Evolutionary conservation across 1,139 yeast genomes (phyloP).

Genomic region (Zygosaccharomyces sapae): DNA sequence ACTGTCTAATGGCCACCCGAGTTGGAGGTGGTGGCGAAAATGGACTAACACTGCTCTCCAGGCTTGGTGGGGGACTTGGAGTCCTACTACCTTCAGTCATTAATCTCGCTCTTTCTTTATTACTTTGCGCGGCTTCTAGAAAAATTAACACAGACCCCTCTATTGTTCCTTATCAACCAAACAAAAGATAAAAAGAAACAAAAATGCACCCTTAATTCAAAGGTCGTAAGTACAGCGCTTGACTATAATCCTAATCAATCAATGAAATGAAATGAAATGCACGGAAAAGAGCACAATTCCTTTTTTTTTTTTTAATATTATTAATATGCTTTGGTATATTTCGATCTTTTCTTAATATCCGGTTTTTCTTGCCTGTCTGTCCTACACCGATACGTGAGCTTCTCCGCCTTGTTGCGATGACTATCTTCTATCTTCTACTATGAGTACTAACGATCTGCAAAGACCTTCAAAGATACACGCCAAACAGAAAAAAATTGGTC

Average conservation of each 20-base stretch:
- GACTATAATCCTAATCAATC: too few relatives aligned
- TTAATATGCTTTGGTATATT: neutral
- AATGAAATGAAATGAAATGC: neutral
- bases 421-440: neutral
- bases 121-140: neutral
- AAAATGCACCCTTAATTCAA: neutral
- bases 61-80: slow-evolving; percentile 2
- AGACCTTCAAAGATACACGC: neutral
- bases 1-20: slow-evolving; percentile 13
- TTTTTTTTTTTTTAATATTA: neutral
- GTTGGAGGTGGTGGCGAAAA: slow-evolving; percentile 6
- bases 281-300: neutral
- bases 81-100: slow-evolving; percentile 3
- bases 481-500: neutral
- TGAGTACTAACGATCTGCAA: neutral
- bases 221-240: too few relatives aligned
- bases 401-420: neutral
- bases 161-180: neutral
- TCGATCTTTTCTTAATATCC: neutral
- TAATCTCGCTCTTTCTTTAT: neutral
- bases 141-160: neutral
- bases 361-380: neutral
- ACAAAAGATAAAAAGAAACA: neutral
- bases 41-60: slow-evolving; percentile 1
- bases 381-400: neutral